Percentiles rank a stretch among this genome's conserved stretches.
These are phyloP conservation scores for Ceratobasidium sp. DNA, from an alignment of 1,284 basidiomycete genomes.

Conservation along the genomic window DNA sequence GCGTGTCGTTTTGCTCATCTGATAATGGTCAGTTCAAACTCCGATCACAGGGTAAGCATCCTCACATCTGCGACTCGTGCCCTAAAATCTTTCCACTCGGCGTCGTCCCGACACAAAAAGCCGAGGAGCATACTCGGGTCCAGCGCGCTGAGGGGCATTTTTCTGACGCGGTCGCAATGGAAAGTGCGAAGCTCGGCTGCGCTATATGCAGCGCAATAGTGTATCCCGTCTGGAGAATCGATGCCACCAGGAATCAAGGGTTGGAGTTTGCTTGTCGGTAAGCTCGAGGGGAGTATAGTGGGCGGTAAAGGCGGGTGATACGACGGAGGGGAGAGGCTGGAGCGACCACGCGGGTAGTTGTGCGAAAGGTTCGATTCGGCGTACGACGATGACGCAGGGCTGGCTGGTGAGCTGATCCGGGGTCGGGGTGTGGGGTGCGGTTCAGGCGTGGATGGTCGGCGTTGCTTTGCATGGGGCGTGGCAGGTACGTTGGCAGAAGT, in stretches of 20 bases:
- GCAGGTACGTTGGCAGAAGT: conserved; percentile 3
- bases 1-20: conserved; percentile 66
- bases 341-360: conserved; percentile 24
- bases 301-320: conserved; percentile 31
- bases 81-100: conserved; percentile 84
- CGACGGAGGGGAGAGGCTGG: conserved; percentile 30
- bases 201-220: conserved; percentile 70
- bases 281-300: neutral
- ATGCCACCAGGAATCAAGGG: conserved; percentile 53
- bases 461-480: conserved; percentile 28
- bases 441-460: conserved; percentile 18
- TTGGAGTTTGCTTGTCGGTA: conserved; percentile 25
- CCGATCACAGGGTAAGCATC: conserved; percentile 11
- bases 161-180: conserved; percentile 91
- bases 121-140: conserved; percentile 98
- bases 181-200: conserved; percentile 80
- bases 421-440: conserved; percentile 35
- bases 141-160: conserved; percentile 89
- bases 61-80: conserved; percentile 72
- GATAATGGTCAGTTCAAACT: conserved; percentile 8
- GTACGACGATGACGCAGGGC: conserved; percentile 29
- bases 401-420: conserved; percentile 35
- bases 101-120: conserved; percentile 82
- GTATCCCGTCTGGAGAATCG: conserved; percentile 55
- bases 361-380: conserved; percentile 36